These are phyloP conservation scores for Malassezia japonica DNA, from an alignment of 1,284 basidiomycete genomes.

Conservation along the genomic window DNA sequence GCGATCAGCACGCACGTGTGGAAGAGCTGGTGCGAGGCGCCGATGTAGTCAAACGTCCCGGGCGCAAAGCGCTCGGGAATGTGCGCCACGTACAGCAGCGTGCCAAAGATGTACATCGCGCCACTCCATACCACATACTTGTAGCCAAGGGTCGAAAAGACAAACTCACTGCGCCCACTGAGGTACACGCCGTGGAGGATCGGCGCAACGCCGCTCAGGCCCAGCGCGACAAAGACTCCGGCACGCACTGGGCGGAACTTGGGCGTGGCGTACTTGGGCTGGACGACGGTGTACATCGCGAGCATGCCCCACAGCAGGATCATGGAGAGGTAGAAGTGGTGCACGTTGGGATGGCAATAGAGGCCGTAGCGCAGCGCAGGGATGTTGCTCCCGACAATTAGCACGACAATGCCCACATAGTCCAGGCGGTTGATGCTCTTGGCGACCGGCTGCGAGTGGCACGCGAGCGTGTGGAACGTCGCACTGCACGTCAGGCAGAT, in stretches of 20 bases:
- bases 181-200: constrained; percentile 57
- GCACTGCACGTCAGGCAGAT: constrained; percentile 67
- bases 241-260: constrained; percentile 69
- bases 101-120: constrained; percentile 34
- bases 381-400: constrained; percentile 64
- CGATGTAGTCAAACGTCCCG: constrained; percentile 69
- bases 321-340: constrained; percentile 38
- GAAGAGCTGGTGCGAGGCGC: constrained; percentile 53
- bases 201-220: constrained; percentile 64
- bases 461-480: constrained; percentile 65
- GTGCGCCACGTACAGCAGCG: constrained; percentile 56
- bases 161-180: constrained; percentile 50
- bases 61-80: constrained; percentile 70
- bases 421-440: constrained; percentile 33
- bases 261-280: constrained; percentile 67
- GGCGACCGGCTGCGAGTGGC: constrained; percentile 60
- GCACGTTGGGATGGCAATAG: constrained; percentile 34
- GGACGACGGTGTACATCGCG: constrained; percentile 66
- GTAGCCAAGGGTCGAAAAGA: constrained; percentile 36
- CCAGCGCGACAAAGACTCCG: constrained; percentile 67
- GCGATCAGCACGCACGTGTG: constrained; percentile 71
- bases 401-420: constrained; percentile 53
- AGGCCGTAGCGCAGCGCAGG: constrained; percentile 54
- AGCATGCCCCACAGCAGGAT: constrained; percentile 59
- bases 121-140: constrained; percentile 28